Percentiles rank a stretch among this genome's conserved stretches.
These are phyloP conservation scores for Tylopilus sp. DNA, from an alignment of 768 basidiomycete species.

Conservation along the genomic window DNA sequence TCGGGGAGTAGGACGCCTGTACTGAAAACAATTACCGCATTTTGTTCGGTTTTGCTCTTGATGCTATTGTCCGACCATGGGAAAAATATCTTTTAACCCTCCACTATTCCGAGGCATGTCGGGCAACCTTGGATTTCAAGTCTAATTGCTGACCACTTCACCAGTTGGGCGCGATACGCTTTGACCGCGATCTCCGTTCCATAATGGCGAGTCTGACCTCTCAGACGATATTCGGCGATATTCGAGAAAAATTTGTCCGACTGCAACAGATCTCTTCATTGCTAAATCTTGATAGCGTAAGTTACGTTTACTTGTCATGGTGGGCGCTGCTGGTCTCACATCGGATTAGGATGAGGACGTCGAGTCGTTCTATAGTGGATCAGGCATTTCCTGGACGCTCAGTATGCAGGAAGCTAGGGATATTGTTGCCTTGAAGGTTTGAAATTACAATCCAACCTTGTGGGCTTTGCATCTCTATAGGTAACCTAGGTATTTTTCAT, in stretches of 20 bases:
- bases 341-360: slow-evolving; percentile 80
- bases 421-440: slow-evolving; percentile 56
- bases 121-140: neutral
- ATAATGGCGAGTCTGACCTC: slow-evolving; percentile 80
- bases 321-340: neutral
- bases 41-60: slow-evolving; percentile 82
- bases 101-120: slow-evolving; percentile 80
- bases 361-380: slow-evolving; percentile 91
- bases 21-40: slow-evolving; percentile 85
- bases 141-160: slow-evolving; percentile 2
- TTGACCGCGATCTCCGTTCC: slow-evolving; percentile 87
- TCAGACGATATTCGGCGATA: slow-evolving; percentile 87
- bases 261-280: slow-evolving; percentile 92
- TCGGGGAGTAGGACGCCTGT: slow-evolving; percentile 62
- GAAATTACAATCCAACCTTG: neutral
- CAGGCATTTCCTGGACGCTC: slow-evolving; percentile 87
- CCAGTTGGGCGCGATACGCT: slow-evolving; percentile 92
- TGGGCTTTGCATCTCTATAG: neutral
- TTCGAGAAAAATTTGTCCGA: slow-evolving; percentile 87
- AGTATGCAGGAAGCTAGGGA: slow-evolving; percentile 72
- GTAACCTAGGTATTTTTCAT: neutral
- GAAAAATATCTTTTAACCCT: slow-evolving; percentile 81
- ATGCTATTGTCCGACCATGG: slow-evolving; percentile 91
- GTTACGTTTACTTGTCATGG: neutral
- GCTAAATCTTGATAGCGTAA: slow-evolving; percentile 79